Evolutionary conservation across 176 grass and related monocot species (phyloP), one percentile per base, ranked within the genome.

Genomic region (Eragrostis curvula): DNA sequence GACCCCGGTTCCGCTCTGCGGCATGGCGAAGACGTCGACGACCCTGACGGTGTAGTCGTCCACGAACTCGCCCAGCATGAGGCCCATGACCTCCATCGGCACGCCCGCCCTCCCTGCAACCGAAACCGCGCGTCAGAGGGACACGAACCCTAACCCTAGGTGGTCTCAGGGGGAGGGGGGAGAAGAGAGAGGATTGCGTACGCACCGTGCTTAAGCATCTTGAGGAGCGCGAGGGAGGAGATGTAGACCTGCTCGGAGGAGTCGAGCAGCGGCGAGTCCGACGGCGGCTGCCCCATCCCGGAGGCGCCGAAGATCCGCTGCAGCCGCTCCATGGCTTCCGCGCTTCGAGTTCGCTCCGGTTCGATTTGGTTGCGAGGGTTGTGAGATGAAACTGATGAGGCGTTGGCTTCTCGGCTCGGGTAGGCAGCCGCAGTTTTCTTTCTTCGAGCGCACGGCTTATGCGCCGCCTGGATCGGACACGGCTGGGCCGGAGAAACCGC

Each of bases 181-280:
- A 14, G 2, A n/a, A 23, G n/a, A 1, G 12, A 18, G 28, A 2
- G 20, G 18, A 50, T 65, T 43, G n/a, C 57, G 21, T 42, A 32
- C 75, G 66, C 79, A 98, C 96, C 96, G 91, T 99, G 96, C 85
- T 99, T 99, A 79, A 99, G 96, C 96, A 99, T 99, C 89, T 99
- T 99, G 70, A 99, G 93, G 59, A 99, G 97, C 15, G 91, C 97
- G 83, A 96, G 93, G 20, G 97, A 99, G 80, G 97, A 99, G 85
- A 99, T 99, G 89, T 96, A 96, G 83, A 99, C 97, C 85, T 99
- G 96, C 91, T 99, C 96, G 76, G 96, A 92, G 57, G 96, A 93
- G 73, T 99, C 96, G 79, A 99, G 96, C n/a, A 96, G 89, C 28
- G 96, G 96, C 45, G 96, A 91, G 74, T 99, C 96, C 36, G 88